phyloP scores from a whole-genome alignment of 495 filamentous ascomycete genomes.

The Ascodesmis nigricans region DNA sequence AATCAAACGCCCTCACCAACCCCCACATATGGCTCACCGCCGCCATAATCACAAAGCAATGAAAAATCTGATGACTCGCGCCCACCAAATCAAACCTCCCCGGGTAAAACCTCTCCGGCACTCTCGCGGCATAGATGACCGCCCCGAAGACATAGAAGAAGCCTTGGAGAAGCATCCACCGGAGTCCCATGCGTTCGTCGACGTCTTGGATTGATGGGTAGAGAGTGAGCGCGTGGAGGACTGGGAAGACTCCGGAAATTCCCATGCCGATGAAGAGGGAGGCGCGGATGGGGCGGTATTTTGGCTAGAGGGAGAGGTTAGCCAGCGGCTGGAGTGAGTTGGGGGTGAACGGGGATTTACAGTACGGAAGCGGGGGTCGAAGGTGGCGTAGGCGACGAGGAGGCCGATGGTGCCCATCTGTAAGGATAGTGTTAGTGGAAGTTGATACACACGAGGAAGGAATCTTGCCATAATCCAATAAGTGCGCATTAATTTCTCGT shows the following conservation, averaged over 20 bases:
- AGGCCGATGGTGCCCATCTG: constrained; percentile 58
- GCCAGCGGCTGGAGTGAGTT: no score
- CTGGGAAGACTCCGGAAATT: constrained; percentile 59
- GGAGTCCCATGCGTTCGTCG: constrained; percentile 53
- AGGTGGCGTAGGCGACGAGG: constrained; percentile 50
- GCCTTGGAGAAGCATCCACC: constrained; percentile 63
- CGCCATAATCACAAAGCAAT: constrained; percentile 46
- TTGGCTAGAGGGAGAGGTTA: no score
- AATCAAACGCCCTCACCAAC: constrained; percentile 24
- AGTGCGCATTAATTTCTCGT: constrained; percentile 33
- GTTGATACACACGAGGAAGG: not conserved
- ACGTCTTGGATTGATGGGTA: constrained; percentile 34
- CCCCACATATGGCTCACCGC: constrained; percentile 42
- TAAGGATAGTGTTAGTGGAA: not conserved
- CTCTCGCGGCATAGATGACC: constrained; percentile 49
- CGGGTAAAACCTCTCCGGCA: constrained; percentile 41
- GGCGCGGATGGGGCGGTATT: constrained; percentile 66
- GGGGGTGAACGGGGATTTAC: no score
- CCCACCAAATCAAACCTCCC: constrained; percentile 55
- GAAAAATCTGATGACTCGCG: constrained; percentile 62
- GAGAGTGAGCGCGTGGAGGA: constrained; percentile 36
- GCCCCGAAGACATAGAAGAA: constrained; percentile 71
- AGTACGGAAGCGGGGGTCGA: constrained; percentile 63
- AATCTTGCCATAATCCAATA: constrained; percentile 52
- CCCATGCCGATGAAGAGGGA: constrained; percentile 83